These are phyloP conservation scores for Aspergillus phoenicis DNA, from an alignment of 2,329 filamentous ascomycete genomes.

Conservation along the genomic window DNA sequence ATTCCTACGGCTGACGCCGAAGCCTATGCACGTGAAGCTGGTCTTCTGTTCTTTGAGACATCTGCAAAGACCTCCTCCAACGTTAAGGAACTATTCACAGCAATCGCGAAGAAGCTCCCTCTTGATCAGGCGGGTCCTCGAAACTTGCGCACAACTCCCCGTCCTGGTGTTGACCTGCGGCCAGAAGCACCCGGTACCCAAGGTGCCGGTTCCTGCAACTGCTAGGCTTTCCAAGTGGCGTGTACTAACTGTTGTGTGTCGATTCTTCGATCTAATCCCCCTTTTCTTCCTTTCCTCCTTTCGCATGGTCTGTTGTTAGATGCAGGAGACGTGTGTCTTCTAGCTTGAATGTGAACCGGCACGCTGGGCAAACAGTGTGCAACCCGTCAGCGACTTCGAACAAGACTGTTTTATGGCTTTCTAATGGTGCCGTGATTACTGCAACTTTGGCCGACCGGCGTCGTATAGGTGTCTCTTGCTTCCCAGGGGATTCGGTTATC, in stretches of 20 bases:
- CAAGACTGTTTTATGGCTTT: constrained; percentile 18
- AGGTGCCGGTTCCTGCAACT: constrained; percentile 64
- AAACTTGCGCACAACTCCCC: constrained; percentile 69
- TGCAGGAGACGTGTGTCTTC: constrained; percentile 20
- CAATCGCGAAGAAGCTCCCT: constrained; percentile 95
- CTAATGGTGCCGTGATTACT: constrained; percentile 18
- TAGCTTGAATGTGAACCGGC: constrained; percentile 13
- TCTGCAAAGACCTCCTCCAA: constrained; percentile 98
- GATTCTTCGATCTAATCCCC: constrained; percentile 12
- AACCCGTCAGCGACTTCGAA: constrained; percentile 14
- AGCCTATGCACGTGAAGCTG: constrained; percentile 90
- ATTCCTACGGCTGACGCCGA: constrained; percentile 88
- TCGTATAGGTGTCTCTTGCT: constrained; percentile 10
- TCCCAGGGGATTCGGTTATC: constrained; percentile 6
- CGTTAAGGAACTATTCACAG: constrained; percentile 91
- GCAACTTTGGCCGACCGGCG: constrained; percentile 10
- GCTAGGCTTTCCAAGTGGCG: constrained; percentile 47
- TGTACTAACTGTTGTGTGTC: constrained; percentile 11
- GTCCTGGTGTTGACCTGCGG: constrained; percentile 68
- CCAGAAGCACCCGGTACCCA: constrained; percentile 64
- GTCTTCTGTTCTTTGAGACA: constrained; percentile 96
- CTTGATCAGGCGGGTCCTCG: constrained; percentile 94
- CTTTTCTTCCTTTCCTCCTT: constrained; percentile 10
- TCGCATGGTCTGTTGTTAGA: constrained; percentile 20
- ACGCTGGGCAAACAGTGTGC: constrained; percentile 5